phyloP scores from a whole-genome alignment of 495 filamentous ascomycete genomes.

The Penicillium simplicissimum region DNA sequence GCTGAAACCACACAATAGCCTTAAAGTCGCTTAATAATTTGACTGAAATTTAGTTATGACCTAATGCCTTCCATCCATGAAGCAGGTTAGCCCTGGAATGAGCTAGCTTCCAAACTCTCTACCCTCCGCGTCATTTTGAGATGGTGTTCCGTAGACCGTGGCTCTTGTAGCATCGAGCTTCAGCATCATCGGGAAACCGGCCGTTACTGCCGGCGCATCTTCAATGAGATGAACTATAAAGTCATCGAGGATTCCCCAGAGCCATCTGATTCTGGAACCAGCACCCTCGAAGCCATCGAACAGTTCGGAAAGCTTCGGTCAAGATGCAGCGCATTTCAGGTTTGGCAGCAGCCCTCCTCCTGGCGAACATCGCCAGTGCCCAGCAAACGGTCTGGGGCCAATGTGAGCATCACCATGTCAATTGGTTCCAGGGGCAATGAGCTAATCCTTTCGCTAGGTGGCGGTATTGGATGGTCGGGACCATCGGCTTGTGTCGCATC shows the following conservation, averaged over 20 bases:
- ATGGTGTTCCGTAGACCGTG: slow-evolving; percentile 16
- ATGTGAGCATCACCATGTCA: background rate
- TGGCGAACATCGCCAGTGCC: slow-evolving; percentile 6
- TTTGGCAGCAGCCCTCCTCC: background rate
- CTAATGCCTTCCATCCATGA: background rate
- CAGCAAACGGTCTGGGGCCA: slow-evolving; percentile 14
- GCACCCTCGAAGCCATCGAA: background rate
- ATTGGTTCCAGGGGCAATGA: background rate
- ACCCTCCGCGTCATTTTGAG: slow-evolving; percentile 17
- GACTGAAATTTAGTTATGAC: background rate
- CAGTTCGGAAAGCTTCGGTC: background rate
- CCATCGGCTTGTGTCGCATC: slow-evolving; percentile 13
- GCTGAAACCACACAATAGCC: background rate
- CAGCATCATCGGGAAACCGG: slow-evolving; percentile 3
- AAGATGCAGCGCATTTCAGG: slow-evolving; percentile 6
- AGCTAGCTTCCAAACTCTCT: slow-evolving; percentile 7
- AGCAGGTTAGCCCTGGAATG: slow-evolving; percentile 1
- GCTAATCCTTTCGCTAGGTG: slow-evolving; percentile 11
- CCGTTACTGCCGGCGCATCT: background rate
- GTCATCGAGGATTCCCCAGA: background rate
- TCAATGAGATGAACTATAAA: background rate
- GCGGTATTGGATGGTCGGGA: slow-evolving; percentile 14
- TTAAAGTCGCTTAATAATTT: background rate
- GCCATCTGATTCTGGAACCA: background rate
- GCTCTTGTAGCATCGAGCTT: slow-evolving; percentile 5